Percentiles rank a stretch among this genome's conserved stretches.
These are phyloP conservation scores for Athelia psychrophila DNA, from an alignment of 1,284 basidiomycete species.

Conservation along the genomic window DNA sequence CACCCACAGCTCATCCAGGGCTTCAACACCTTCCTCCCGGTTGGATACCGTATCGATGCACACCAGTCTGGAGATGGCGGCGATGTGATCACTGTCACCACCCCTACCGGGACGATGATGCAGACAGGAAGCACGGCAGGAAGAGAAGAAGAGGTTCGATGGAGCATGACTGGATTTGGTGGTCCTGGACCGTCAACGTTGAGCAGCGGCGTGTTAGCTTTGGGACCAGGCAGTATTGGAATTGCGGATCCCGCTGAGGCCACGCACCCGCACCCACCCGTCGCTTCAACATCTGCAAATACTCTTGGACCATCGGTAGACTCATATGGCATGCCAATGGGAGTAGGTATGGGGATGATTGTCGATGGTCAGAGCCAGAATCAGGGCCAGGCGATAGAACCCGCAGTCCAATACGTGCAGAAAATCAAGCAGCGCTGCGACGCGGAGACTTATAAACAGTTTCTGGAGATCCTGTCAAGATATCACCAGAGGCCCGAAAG, in stretches of 20 bases:
- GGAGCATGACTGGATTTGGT: background rate
- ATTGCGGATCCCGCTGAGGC: no score
- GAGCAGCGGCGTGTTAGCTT: background rate
- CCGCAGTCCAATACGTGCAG: conserved; percentile 93
- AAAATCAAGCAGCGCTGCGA: conserved; percentile 97
- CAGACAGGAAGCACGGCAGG: conserved; percentile 29
- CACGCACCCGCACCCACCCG: no score
- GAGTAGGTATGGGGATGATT: background rate
- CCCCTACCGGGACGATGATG: conserved; percentile 49
- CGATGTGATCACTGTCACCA: conserved; percentile 79
- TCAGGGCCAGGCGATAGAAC: conserved; percentile 51
- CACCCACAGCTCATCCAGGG: conserved; percentile 93
- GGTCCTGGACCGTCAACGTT: background rate
- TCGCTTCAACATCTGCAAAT: no score
- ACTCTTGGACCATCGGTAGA: background rate
- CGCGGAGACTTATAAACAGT: conserved; percentile 91
- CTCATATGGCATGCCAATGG: background rate
- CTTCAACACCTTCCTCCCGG: conserved; percentile 97
- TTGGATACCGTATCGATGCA: conserved; percentile 86
- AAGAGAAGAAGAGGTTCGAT: background rate
- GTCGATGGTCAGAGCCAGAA: background rate
- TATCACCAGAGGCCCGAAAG: conserved; percentile 52
- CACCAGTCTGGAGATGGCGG: conserved; percentile 32
- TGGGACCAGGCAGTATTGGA: no score
- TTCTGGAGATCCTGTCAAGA: conserved; percentile 86